phyloP scores from a whole-genome alignment of 2,329 filamentous ascomycete species.

The Scytalidium lignicola region DNA sequence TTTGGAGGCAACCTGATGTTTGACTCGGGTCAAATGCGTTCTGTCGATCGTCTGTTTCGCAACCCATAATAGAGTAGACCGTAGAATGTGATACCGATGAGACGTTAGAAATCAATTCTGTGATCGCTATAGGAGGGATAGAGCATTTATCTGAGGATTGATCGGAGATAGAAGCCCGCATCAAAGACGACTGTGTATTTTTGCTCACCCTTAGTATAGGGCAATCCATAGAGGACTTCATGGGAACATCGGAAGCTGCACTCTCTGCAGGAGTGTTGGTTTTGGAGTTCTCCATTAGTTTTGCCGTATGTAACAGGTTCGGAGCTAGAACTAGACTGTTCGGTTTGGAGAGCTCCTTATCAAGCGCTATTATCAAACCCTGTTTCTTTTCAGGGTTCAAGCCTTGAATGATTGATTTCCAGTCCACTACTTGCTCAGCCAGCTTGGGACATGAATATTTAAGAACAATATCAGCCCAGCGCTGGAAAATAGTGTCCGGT shows the following conservation, averaged over 20 bases:
- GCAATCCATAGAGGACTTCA: conserved; percentile 40
- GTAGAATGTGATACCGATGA: background rate
- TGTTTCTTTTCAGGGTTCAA: conserved; percentile 51
- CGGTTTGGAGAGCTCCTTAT: conserved; percentile 18
- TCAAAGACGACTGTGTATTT: background rate
- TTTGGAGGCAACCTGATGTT: background rate
- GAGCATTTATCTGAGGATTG: background rate
- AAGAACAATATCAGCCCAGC: conserved; percentile 85
- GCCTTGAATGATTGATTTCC: conserved; percentile 49
- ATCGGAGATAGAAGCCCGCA: background rate
- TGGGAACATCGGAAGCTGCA: conserved; percentile 40
- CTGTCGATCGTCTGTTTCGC: background rate
- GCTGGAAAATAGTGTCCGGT: conserved; percentile 75
- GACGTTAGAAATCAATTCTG: background rate
- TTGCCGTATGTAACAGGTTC: conserved; percentile 49
- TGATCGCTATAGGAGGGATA: background rate
- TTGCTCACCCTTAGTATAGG: background rate
- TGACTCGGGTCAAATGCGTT: background rate
- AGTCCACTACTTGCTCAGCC: conserved; percentile 30
- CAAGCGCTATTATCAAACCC: conserved; percentile 29
- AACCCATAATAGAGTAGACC: background rate
- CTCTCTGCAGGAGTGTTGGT: conserved; percentile 52
- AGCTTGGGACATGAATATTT: conserved; percentile 52
- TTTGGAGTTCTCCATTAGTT: conserved; percentile 44
- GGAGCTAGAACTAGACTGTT: conserved; percentile 43